These are phyloP conservation scores for Barnettozyma populi DNA, from an alignment of 805 yeast species.

Conservation along the genomic window DNA sequence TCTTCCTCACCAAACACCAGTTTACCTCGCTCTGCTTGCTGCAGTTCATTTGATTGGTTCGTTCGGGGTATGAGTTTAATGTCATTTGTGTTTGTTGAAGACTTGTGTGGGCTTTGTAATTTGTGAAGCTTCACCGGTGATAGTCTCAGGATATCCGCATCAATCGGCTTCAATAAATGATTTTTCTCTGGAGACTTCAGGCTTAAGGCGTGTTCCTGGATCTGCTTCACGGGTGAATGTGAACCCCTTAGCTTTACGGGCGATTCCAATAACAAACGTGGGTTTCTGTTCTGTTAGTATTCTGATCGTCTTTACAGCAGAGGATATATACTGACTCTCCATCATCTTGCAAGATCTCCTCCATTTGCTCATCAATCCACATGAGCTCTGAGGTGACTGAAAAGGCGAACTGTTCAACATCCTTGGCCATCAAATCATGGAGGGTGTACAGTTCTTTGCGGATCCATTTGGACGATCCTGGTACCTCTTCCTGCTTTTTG, in stretches of 20 bases:
- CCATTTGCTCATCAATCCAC: slow-evolving; percentile 38
- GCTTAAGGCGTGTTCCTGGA: slow-evolving; percentile 19
- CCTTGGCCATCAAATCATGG: slow-evolving; percentile 32
- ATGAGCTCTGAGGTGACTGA: slow-evolving; percentile 35
- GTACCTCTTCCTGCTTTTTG: slow-evolving; percentile 27
- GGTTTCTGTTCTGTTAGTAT: slow-evolving; percentile 20
- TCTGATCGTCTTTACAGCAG: slow-evolving; percentile 1
- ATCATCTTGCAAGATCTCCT: slow-evolving; percentile 25
- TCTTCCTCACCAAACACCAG: not conserved
- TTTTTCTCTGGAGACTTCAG: slow-evolving; percentile 15
- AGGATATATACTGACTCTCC: slow-evolving; percentile 19
- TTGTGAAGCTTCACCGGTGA: slow-evolving; percentile 20
- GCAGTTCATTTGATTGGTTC: not conserved
- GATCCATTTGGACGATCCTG: slow-evolving; percentile 51
- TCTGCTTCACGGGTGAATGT: slow-evolving; percentile 24
- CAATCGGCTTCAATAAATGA: slow-evolving; percentile 13
- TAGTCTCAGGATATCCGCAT: slow-evolving; percentile 12
- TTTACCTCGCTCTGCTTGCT: not conserved
- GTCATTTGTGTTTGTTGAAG: not conserved
- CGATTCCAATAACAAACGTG: slow-evolving; percentile 23
- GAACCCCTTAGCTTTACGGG: slow-evolving; percentile 23
- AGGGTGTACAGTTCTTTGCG: slow-evolving; percentile 38
- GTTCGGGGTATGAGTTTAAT: not conserved
- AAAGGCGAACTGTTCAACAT: slow-evolving; percentile 35
- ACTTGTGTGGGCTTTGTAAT: slow-evolving; percentile 6